Evolutionary conservation across 2,329 filamentous ascomycete genomes (phyloP), one percentile per base, ranked within the genome.

Genomic region (Cladophialophora psammophila): DNA sequence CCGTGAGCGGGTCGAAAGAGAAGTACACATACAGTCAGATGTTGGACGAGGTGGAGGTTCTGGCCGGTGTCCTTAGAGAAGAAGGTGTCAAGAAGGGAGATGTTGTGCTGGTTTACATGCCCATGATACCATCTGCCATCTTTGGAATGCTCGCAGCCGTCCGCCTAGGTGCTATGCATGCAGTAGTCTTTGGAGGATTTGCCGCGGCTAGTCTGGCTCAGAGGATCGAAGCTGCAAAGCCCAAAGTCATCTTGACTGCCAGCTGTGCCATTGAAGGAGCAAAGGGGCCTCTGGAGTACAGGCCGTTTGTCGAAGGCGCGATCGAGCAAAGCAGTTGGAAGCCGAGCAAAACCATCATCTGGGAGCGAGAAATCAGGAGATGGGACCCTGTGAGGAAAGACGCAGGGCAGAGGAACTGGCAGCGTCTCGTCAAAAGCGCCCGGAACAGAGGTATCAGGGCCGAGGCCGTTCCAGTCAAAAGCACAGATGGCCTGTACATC

Each of bases 141-240:
- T 88, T 96, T 69, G 94, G 91, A 9, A 93, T 95, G 71, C 87
- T 97, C 3, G 93, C 94, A 31, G 87, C 91, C 66, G 88, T 88
- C 68, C 88, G 93, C 9, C 83, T 97, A 0, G 94, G 94, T 10
- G 94, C 93, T 15, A 88, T 97, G 60, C 94, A 98, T 76, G 89
- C 92, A 3, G 92, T 96, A 4, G 94, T 98, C 3, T 97, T 97
- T 78, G 94, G 94, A 50, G 94, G 94, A 0, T 98, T 98, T 76
- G 93, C 92, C 0, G 84, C 93, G 0, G 83, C 85, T 9, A 91
- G 93, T 3, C 84, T 97, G 53, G 92, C 93, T 0, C 94, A 97
- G 79, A 87, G 94, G 32, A 96, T 98, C 71, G 93, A 96, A 59
- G 91, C 91, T 0, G 92, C 91, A 7, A 86, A 86, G 38, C 92